phyloP scores from a whole-genome alignment of 2,329 filamentous ascomycete genomes.

The Beauveria bassiana region DNA sequence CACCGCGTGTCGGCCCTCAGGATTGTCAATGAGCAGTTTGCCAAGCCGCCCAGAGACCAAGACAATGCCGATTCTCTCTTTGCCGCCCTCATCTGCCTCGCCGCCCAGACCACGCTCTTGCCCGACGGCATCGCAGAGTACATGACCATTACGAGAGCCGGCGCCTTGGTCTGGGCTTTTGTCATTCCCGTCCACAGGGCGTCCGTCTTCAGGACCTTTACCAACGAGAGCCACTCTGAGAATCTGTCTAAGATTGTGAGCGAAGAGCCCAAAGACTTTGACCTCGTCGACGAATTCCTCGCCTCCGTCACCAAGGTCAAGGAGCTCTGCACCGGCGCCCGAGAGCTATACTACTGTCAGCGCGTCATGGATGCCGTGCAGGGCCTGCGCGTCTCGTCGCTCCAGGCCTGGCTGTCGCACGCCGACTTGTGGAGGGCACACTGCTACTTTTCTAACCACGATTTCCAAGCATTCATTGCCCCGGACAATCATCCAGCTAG shows the following conservation, averaged over 20 bases:
- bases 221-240: conserved; percentile 20
- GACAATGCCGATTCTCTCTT: conserved; percentile 29
- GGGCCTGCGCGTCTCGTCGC: conserved; percentile 13
- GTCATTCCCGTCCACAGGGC: conserved; percentile 16
- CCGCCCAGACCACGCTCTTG: conserved; percentile 29
- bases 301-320: conserved; percentile 14
- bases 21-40: conserved; percentile 25
- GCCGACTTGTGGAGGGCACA: conserved; percentile 17
- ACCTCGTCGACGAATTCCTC: conserved; percentile 16
- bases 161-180: conserved; percentile 17
- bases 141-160: conserved; percentile 26
- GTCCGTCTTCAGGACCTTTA: conserved; percentile 19
- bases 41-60: conserved; percentile 17
- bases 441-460: conserved; percentile 18
- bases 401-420: conserved; percentile 18
- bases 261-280: conserved; percentile 18
- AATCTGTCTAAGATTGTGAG: conserved; percentile 17
- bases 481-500: conserved; percentile 24
- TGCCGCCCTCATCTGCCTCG: conserved; percentile 26
- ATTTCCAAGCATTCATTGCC: conserved; percentile 24
- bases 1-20: conserved; percentile 29
- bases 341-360: conserved; percentile 16
- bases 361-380: conserved; percentile 14
- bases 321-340: conserved; percentile 14
- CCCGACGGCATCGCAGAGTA: conserved; percentile 32